Percentiles rank a stretch among this genome's conserved stretches.
Conservation (phyloP, 345 rosid species). For the Rubroshorea leprosula region DNA sequence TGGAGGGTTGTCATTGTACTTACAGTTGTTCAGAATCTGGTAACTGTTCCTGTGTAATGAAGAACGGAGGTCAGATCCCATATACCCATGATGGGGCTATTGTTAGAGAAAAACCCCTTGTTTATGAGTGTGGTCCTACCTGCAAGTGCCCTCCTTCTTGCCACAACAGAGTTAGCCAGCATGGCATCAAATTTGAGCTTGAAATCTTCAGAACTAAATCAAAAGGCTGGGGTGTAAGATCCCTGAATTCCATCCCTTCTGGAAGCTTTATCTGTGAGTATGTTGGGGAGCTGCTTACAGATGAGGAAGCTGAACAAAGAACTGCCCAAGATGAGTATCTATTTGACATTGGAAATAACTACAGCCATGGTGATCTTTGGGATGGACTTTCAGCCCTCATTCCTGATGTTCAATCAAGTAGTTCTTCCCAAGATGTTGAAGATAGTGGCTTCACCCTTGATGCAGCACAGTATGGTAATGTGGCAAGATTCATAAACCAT, state of each 20-base stretch:
- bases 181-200: constrained; percentile 63
- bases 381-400: constrained; percentile 41
- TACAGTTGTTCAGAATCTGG: constrained; percentile 42
- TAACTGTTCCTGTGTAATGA: constrained; percentile 49
- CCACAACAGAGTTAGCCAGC: constrained; percentile 69
- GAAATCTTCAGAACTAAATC: constrained; percentile 77
- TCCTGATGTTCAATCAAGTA: constrained; percentile 31
- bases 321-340: constrained; percentile 73
- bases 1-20: constrained; percentile 53
- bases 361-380: constrained; percentile 35
- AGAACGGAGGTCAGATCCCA: constrained; percentile 75
- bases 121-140: constrained; percentile 78
- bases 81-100: constrained; percentile 73
- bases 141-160: constrained; percentile 78
- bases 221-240: constrained; percentile 95
- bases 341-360: constrained; percentile 60
- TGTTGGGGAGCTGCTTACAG: constrained; percentile 73
- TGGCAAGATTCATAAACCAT: constrained; percentile 88
- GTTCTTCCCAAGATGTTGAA: constrained; percentile 28
- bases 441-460: constrained; percentile 68
- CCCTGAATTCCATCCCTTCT: constrained; percentile 57
- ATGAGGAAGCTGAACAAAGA: constrained; percentile 62
- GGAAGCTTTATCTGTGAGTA: constrained; percentile 94
- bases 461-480: constrained; percentile 61
- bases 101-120: constrained; percentile 52